These are phyloP conservation scores for Camillea tinctor DNA, from an alignment of 2,329 filamentous ascomycete species.

Conservation along the genomic window DNA sequence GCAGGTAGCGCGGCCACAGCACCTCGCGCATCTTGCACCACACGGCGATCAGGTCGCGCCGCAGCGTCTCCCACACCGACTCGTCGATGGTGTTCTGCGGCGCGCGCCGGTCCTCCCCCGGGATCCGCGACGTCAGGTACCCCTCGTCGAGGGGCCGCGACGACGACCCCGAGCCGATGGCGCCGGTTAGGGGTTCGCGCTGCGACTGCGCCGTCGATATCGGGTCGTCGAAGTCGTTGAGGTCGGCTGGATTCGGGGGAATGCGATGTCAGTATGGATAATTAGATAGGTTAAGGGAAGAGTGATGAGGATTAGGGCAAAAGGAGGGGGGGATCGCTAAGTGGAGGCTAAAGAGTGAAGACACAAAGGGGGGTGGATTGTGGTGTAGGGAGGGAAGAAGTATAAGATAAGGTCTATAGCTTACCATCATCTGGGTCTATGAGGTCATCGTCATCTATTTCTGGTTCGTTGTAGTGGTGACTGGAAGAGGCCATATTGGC, in stretches of 20 bases:
- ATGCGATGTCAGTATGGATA: background rate
- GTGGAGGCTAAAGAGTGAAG: too few relatives aligned
- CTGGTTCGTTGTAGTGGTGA: conserved; percentile 60
- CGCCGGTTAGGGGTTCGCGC: conserved; percentile 78
- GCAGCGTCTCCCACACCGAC: conserved; percentile 94
- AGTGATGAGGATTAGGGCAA: background rate
- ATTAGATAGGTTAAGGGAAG: background rate
- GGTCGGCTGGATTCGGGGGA: conserved; percentile 57
- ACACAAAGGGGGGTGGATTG: too few relatives aligned
- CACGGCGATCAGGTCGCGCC: conserved; percentile 84
- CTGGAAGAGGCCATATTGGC: conserved; percentile 46
- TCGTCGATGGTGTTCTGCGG: conserved; percentile 95
- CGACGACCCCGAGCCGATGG: conserved; percentile 64
- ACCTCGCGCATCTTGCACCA: conserved; percentile 99
- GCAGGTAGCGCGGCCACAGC: conserved; percentile 90
- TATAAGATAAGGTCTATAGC: conserved; percentile 15
- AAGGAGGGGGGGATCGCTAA: conserved; percentile 1
- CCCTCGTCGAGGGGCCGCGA: conserved; percentile 64
- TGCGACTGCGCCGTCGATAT: conserved; percentile 64
- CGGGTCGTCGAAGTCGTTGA: conserved; percentile 92
- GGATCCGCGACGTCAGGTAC: conserved; percentile 86
- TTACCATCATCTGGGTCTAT: conserved; percentile 79
- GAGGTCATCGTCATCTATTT: conserved; percentile 63
- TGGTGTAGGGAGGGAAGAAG: background rate
- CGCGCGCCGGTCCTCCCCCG: conserved; percentile 87